A percentile compares a stretch with the other conserved stretches of the same genome.
Conservation (phyloP, 2,329 filamentous ascomycete species). For the Venturiaceae sp. region DNA sequence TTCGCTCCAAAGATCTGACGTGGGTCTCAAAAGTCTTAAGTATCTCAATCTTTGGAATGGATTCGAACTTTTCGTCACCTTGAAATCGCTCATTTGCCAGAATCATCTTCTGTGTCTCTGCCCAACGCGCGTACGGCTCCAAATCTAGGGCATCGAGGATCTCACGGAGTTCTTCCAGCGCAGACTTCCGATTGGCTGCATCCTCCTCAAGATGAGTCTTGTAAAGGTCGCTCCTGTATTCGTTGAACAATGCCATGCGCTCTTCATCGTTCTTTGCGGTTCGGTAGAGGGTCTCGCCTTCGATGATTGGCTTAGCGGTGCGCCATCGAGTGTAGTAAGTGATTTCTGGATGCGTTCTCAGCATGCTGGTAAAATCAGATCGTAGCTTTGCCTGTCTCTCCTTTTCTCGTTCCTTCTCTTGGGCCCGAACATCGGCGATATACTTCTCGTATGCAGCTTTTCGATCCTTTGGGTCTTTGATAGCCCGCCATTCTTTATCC, state of each 20-base stretch:
- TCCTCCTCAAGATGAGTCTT: constrained; percentile 72
- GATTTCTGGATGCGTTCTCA: constrained; percentile 88
- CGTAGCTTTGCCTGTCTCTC: constrained; percentile 87
- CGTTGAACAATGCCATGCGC: constrained; percentile 81
- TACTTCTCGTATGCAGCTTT: constrained; percentile 93
- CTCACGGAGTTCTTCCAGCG: constrained; percentile 72
- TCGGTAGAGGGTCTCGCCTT: constrained; percentile 90
- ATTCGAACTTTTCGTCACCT: constrained; percentile 73
- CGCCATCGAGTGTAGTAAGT: constrained; percentile 96
- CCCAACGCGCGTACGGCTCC: constrained; percentile 92
- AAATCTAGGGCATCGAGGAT: constrained; percentile 69
- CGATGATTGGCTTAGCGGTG: constrained; percentile 86
- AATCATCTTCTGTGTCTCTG: constrained; percentile 76
- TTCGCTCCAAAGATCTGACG: constrained; percentile 83
- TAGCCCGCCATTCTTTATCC: constrained; percentile 84
- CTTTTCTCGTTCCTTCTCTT: constrained; percentile 91
- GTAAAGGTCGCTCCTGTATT: constrained; percentile 80
- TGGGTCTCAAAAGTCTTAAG: constrained; percentile 90
- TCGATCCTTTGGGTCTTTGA: constrained; percentile 86
- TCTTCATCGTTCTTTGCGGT: constrained; percentile 82
- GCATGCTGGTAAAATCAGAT: constrained; percentile 90
- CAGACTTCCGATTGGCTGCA: constrained; percentile 60
- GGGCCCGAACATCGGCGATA: constrained; percentile 75
- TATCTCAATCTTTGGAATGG: constrained; percentile 80
- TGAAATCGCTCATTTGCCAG: constrained; percentile 69